phyloP scores from a whole-genome alignment of 2,329 filamentous ascomycete genomes.

The Fusarium napiforme region DNA sequence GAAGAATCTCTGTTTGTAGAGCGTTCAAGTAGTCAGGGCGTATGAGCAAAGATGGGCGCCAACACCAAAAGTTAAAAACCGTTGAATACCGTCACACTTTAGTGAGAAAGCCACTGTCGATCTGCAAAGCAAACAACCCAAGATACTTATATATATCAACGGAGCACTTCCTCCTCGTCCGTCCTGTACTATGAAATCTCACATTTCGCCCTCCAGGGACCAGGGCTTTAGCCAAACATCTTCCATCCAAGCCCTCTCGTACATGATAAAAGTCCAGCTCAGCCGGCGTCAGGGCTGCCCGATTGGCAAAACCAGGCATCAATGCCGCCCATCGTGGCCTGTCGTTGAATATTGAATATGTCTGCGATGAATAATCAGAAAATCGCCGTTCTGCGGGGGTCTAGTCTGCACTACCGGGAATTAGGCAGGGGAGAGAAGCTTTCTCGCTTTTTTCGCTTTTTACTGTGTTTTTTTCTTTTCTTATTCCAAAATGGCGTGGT shows the following conservation, averaged over 20 bases:
- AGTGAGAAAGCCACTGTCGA: conserved; percentile 4
- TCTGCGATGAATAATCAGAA: conserved; percentile 47
- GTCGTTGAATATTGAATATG: conserved; percentile 43
- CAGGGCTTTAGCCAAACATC: conserved; percentile 16
- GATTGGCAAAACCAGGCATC: conserved; percentile 8
- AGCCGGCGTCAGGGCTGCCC: background rate
- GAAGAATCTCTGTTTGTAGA: background rate
- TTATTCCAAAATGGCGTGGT: conserved; percentile 15
- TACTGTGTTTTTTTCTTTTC: background rate
- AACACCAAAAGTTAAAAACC: background rate
- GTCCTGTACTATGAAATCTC: background rate
- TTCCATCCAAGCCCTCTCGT: conserved; percentile 1
- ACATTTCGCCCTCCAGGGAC: background rate
- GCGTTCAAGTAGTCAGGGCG: background rate
- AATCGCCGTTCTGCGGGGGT: conserved; percentile 30
- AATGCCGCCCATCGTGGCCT: conserved; percentile 17
- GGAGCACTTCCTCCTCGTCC: background rate
- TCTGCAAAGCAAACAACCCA: background rate
- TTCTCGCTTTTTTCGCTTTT: background rate
- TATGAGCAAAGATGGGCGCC: background rate
- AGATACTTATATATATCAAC: conserved; percentile 13
- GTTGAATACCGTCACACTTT: background rate
- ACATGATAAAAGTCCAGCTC: conserved; percentile 1
- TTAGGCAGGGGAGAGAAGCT: background rate
- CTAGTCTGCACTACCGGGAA: conserved; percentile 10